Conservation (phyloP, 768 basidiomycete species). For the Lyophyllum shimeji region DNA sequence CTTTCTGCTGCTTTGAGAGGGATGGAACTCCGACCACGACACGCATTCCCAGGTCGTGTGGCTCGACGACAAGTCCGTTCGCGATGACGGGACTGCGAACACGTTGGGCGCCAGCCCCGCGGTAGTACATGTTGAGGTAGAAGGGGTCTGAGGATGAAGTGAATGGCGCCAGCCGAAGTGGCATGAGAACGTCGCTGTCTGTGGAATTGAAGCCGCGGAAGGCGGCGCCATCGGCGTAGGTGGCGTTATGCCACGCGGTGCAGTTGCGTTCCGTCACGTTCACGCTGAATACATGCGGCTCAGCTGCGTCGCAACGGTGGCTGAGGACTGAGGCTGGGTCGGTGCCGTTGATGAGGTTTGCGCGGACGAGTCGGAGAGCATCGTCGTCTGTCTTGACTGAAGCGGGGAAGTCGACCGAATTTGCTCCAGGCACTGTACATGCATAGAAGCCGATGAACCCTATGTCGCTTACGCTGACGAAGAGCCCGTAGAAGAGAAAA, state of each 20-base stretch:
- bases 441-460: neutral
- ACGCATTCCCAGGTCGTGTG: neutral
- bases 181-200: neutral
- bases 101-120: no score
- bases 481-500: neutral
- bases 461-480: neutral
- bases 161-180: neutral
- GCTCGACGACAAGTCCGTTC: neutral
- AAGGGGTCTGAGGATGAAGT: neutral
- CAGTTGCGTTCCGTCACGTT: neutral
- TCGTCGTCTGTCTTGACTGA: neutral
- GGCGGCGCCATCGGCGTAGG: neutral
- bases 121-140: neutral
- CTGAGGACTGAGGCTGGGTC: neutral
- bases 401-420: neutral
- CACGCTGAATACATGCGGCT: neutral
- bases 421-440: neutral
- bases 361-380: neutral
- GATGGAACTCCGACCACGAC: neutral
- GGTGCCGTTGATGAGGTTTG: neutral
- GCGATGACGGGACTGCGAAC: neutral
- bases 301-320: neutral
- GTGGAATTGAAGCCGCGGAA: neutral
- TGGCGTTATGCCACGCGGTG: neutral
- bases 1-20: neutral